These are phyloP conservation scores for Pseudonitzschia delicatissima DNA, from an alignment of 108 stramenopile genomes.

Conservation along the genomic window DNA sequence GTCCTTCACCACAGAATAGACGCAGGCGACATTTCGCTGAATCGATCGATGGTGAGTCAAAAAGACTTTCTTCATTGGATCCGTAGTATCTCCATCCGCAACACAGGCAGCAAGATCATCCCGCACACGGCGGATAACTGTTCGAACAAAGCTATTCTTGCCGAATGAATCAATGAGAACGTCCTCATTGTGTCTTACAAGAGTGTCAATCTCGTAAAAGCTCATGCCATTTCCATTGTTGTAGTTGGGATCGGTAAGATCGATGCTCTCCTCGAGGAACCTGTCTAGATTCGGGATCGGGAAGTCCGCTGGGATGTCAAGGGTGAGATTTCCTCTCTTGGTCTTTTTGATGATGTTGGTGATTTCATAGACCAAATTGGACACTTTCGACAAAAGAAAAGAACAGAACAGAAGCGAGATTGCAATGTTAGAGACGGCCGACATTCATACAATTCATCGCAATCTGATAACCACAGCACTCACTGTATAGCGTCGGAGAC, in stretches of 20 bases:
- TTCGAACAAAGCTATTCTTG: not conserved
- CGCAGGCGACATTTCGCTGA: not conserved
- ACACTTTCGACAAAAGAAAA: not conserved
- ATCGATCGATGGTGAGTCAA: not conserved
- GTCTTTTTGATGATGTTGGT: not conserved
- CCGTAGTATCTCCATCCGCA: not conserved
- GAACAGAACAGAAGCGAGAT: not conserved
- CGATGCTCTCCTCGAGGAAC: not conserved
- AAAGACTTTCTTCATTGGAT: not conserved
- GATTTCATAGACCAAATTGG: not conserved
- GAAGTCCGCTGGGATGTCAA: not conserved
- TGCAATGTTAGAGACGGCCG: not conserved
- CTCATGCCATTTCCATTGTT: constrained; percentile 3
- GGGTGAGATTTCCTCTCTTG: not conserved
- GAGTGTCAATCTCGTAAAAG: not conserved
- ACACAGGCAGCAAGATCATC: not conserved
- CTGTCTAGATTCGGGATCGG: not conserved
- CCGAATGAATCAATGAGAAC: not conserved
- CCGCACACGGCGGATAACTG: not conserved
- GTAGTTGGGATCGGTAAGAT: not conserved
- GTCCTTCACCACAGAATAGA: not conserved
- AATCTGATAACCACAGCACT: not conserved
- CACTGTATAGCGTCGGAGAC: not conserved
- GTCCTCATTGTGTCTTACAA: not conserved
- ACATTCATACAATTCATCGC: not conserved